A percentile compares a stretch with the other conserved stretches of the same genome.
Evolutionary conservation across 257 asterid genomes (phyloP).

Genomic region (Leonotis leonurus): DNA sequence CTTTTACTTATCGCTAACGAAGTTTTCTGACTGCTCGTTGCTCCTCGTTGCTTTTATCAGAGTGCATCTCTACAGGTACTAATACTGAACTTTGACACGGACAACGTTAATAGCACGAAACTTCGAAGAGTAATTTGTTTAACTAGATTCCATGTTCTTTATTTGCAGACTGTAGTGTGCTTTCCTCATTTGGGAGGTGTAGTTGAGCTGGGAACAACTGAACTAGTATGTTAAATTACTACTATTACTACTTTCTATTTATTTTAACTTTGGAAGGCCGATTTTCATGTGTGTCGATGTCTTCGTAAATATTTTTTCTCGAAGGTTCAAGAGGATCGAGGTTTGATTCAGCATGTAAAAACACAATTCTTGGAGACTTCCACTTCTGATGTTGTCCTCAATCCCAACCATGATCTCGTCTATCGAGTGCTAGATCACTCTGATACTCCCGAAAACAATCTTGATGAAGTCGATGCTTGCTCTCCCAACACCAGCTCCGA

Average conservation of each 20-base stretch:
- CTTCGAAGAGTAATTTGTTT: background rate
- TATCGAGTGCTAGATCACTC: slow-evolving; percentile 17
- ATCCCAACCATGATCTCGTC: slow-evolving; percentile 25
- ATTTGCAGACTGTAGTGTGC: slow-evolving; percentile 73
- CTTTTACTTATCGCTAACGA: background rate
- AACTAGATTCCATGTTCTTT: background rate
- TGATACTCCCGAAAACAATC: slow-evolving; percentile 24
- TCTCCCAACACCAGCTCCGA: slow-evolving; percentile 41
- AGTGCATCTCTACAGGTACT: slow-evolving; percentile 80
- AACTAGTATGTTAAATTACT: slow-evolving; percentile 41
- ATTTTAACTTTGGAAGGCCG: background rate
- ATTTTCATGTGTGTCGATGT: background rate
- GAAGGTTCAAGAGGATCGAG: slow-evolving; percentile 62
- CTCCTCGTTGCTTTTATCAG: slow-evolving; percentile 35
- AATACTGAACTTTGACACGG: background rate
- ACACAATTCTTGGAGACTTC: slow-evolving; percentile 40
- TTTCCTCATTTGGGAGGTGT: slow-evolving; percentile 82
- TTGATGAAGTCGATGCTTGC: slow-evolving; percentile 28
- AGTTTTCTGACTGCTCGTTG: slow-evolving; percentile 23
- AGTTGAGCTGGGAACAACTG: slow-evolving; percentile 79
- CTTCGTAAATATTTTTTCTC: slow-evolving; percentile 9
- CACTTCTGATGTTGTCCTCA: slow-evolving; percentile 15
- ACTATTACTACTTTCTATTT: background rate
- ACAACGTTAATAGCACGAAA: background rate
- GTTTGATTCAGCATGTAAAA: slow-evolving; percentile 56